phyloP scores from a whole-genome alignment of 1,284 basidiomycete species.

The Cronartium quercuum region DNA sequence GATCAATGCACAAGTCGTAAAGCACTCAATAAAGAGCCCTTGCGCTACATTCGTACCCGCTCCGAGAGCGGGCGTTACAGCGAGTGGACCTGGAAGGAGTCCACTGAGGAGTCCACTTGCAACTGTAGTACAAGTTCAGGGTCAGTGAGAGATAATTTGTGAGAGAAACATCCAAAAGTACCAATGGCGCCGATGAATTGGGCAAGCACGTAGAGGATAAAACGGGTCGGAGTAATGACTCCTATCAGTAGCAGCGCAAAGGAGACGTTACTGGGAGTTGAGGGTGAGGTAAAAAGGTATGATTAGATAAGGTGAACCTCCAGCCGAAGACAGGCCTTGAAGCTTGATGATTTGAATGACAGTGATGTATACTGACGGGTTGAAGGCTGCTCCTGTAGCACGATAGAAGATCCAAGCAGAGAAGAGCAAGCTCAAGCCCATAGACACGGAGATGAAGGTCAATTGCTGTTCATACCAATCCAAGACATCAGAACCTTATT shows the following conservation, averaged over 20 bases:
- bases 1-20: conserved; percentile 28
- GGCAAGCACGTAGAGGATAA: conserved; percentile 40
- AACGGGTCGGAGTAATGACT: conserved; percentile 39
- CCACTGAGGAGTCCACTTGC: conserved; percentile 13
- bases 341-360: no score
- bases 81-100: conserved; percentile 27
- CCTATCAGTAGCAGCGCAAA: conserved; percentile 40
- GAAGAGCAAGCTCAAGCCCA: conserved; percentile 64
- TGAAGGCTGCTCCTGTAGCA: conserved; percentile 58
- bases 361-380: conserved; percentile 45
- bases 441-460: conserved; percentile 60
- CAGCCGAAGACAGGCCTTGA: no score
- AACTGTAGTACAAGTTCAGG: neutral
- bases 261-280: conserved; percentile 32
- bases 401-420: conserved; percentile 69
- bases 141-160: neutral
- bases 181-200: conserved; percentile 19
- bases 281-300: no score
- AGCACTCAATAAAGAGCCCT: conserved; percentile 32
- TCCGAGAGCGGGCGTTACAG: conserved; percentile 19
- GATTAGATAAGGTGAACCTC: no score
- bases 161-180: neutral
- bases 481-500: no score
- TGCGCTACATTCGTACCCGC: conserved; percentile 15
- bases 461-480: conserved; percentile 43